phyloP scores from a whole-genome alignment of 148 eudicot species.

The Chenopodium suecicum region DNA sequence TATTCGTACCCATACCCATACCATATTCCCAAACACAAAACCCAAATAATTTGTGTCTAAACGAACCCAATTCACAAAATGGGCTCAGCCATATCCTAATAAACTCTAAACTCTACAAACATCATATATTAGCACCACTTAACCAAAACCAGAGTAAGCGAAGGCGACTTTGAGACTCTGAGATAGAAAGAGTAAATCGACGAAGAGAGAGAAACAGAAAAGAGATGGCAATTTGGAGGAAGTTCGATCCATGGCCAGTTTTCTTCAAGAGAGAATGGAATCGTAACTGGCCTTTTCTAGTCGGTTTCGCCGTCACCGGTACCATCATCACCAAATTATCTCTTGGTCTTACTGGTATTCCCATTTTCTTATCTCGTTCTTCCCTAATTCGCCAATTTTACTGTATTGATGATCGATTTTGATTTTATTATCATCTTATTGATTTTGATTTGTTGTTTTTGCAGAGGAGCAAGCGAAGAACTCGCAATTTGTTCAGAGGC shows the following conservation, averaged over 20 bases:
- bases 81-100: no score
- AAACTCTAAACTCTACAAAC: neutral
- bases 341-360: constrained; percentile 28
- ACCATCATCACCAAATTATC: constrained; percentile 30
- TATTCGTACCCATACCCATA: no score
- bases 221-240: constrained; percentile 38
- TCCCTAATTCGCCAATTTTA: neutral
- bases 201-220: neutral
- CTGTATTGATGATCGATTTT: neutral
- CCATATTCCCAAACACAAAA: no score
- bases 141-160: neutral
- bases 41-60: neutral
- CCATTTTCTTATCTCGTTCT: neutral
- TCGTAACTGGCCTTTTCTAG: constrained; percentile 46
- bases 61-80: no score
- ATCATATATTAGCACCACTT: neutral
- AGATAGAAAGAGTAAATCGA: neutral
- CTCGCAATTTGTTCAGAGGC: constrained; percentile 77
- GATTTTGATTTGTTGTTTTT: neutral
- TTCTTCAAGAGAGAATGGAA: constrained; percentile 73
- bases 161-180: neutral
- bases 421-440: neutral
- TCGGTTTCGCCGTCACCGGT: constrained; percentile 22
- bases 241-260: constrained; percentile 73
- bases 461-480: constrained; percentile 86